phyloP scores from a whole-genome alignment of 1,139 yeast species.

The Saccharomycopsis crataegensis region DNA sequence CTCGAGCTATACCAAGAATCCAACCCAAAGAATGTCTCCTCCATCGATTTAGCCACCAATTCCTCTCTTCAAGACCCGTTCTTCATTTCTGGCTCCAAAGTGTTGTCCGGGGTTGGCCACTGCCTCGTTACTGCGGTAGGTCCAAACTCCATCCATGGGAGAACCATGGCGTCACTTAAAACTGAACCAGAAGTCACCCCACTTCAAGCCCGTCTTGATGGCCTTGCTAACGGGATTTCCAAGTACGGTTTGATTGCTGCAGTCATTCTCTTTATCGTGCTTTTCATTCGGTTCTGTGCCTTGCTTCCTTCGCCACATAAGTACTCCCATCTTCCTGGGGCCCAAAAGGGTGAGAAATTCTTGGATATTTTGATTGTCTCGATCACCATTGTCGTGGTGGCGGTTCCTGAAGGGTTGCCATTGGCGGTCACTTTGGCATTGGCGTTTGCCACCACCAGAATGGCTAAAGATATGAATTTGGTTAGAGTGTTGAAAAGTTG shows the following conservation, averaged over 20 bases:
- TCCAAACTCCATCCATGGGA: slow-evolving; percentile 78
- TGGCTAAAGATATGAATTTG: slow-evolving; percentile 93
- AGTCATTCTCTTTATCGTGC: slow-evolving; percentile 62
- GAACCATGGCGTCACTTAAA: slow-evolving; percentile 74
- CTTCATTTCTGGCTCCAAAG: slow-evolving; percentile 85
- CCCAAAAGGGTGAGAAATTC: slow-evolving; percentile 79
- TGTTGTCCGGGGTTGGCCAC: slow-evolving; percentile 78
- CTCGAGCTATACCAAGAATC: not conserved
- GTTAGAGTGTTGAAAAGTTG: slow-evolving; percentile 92
- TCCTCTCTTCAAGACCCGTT: slow-evolving; percentile 53
- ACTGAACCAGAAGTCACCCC: slow-evolving; percentile 83
- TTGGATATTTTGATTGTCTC: slow-evolving; percentile 85
- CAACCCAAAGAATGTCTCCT: not conserved
- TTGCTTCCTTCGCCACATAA: slow-evolving; percentile 49
- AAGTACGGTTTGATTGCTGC: slow-evolving; percentile 90
- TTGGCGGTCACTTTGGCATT: slow-evolving; percentile 92
- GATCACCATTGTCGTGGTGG: slow-evolving; percentile 89
- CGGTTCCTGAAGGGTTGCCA: slow-evolving; percentile 97
- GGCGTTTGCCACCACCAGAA: slow-evolving; percentile 96
- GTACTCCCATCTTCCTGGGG: slow-evolving; percentile 39
- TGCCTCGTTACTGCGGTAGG: slow-evolving; percentile 92
- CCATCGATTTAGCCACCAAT: not conserved
- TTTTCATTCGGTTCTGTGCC: slow-evolving; percentile 72
- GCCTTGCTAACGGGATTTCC: slow-evolving; percentile 87
- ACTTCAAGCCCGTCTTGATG: slow-evolving; percentile 71